phyloP scores from a whole-genome alignment of 2,329 filamentous ascomycete species.

The Fusarium temperatum region DNA sequence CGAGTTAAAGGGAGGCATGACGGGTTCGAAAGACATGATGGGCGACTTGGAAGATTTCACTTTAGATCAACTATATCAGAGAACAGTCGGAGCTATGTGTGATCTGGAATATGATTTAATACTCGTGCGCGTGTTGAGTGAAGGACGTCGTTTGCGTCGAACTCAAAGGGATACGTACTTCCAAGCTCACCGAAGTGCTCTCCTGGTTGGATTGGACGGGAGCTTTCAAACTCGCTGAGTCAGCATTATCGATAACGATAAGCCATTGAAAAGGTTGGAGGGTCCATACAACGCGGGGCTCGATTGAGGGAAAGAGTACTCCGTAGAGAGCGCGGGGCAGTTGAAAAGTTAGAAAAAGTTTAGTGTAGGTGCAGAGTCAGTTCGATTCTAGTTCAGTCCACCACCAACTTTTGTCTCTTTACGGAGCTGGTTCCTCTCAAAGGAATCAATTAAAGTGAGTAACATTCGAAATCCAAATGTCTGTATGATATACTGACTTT shows the following conservation, averaged over 20 bases:
- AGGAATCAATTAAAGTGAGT: conserved; percentile 29
- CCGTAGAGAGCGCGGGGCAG: conserved; percentile 17
- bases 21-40: conserved; percentile 77
- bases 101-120: background rate
- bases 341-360: conserved; percentile 29
- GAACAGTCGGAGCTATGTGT: background rate
- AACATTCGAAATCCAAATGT: background rate
- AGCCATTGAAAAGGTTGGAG: background rate
- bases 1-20: conserved; percentile 74
- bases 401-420: conserved; percentile 24
- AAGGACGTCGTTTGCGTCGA: conserved; percentile 3
- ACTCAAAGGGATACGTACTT: conserved; percentile 16
- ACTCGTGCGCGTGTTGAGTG: background rate
- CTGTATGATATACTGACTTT: background rate
- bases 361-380: conserved; percentile 16
- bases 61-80: background rate
- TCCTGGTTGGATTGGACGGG: background rate
- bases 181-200: conserved; percentile 8
- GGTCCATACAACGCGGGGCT: conserved; percentile 11
- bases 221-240: conserved; percentile 12
- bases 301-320: background rate
- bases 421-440: conserved; percentile 35
- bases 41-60: background rate
- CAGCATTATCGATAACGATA: conserved; percentile 13
- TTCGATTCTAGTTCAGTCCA: background rate